Evolutionary conservation across 768 basidiomycete species (phyloP), one percentile per base, ranked within the genome.

Genomic region (Suillus bovinus): DNA sequence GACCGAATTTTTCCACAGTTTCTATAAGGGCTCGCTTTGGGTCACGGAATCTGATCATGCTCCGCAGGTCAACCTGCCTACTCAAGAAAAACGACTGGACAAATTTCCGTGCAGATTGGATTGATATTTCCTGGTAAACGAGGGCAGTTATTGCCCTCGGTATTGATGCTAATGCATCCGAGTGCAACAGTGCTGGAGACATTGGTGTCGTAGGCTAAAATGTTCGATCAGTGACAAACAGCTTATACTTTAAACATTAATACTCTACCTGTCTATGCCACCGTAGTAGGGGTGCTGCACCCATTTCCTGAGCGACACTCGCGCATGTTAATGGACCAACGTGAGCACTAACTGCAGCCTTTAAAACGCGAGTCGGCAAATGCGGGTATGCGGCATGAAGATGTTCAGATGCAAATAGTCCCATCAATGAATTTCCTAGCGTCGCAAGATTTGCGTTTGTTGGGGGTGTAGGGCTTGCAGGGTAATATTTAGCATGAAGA

Each of bases 321-420:
- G 91, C 87, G 70, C 93, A 94, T 6, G 90, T 88, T 66, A 85
- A 78, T 17, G 93, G 88, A 16, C 96, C 96, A 36, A 95, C 96
- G 74, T 93, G 92, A 59, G 94, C 93, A 46, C 92, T 94, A 62
- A 96, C 86, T 16, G 93, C 94, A 7, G 93, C 91, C 77, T 97
- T 96, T 67, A 93, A 77, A 27, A 94, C 94, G 60, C 93, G 87
- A 24, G 93, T 94, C 2, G 96, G 96, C 31, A 99, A 83, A 70
- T 96, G 89, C 0, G 96, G 96, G 74, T 90, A 98, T 50, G 86
- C 81, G 14, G 87, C 80, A 60, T 90, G 82, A 44, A 97, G 77
- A 71, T 89, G 86, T 76, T 99, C 96, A 3, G 92, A 68, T 27
- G 93, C 90, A 72, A 97, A 95, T 34, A 97, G 81, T 59, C 96